Conservation (phyloP, 2,329 filamentous ascomycete species). For the Curvularia spicifera region DNA sequence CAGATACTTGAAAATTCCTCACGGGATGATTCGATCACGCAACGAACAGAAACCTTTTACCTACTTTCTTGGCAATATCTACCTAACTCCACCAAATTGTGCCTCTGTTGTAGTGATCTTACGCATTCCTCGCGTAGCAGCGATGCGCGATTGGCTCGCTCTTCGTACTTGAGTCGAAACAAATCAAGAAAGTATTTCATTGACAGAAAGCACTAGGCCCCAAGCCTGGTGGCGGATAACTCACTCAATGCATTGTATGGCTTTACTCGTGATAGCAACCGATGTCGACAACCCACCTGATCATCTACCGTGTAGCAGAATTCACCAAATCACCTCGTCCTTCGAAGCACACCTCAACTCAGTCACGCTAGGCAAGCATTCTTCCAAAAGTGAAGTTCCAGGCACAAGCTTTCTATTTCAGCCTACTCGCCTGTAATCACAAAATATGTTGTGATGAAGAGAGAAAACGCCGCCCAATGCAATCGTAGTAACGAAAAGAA, state of each 20-base stretch:
- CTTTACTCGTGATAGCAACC: neutral
- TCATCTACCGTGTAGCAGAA: neutral
- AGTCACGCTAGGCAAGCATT: neutral
- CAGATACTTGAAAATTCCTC: too few species aligned
- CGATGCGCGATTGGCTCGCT: too few species aligned
- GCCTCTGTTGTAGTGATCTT: too few species aligned
- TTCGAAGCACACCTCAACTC: neutral
- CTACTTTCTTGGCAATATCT: too few species aligned
- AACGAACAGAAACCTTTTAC: too few species aligned
- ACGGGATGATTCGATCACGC: too few species aligned
- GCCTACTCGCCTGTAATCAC: neutral
- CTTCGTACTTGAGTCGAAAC: too few species aligned
- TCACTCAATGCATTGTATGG: neutral
- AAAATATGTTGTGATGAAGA: neutral
- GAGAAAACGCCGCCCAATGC: conserved; percentile 3
- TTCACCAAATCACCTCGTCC: neutral
- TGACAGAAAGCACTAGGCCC: neutral
- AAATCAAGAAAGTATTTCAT: neutral
- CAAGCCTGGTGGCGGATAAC: neutral
- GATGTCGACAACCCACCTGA: neutral
- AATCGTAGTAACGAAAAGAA: conserved; percentile 1
- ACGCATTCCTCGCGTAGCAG: too few species aligned
- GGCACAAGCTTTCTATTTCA: neutral
- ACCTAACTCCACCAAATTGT: too few species aligned
- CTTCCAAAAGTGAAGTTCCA: neutral